A percentile compares a stretch with the other conserved stretches of the same genome.
Conservation (phyloP, 495 filamentous ascomycete genomes). For the Darksidea phi region DNA sequence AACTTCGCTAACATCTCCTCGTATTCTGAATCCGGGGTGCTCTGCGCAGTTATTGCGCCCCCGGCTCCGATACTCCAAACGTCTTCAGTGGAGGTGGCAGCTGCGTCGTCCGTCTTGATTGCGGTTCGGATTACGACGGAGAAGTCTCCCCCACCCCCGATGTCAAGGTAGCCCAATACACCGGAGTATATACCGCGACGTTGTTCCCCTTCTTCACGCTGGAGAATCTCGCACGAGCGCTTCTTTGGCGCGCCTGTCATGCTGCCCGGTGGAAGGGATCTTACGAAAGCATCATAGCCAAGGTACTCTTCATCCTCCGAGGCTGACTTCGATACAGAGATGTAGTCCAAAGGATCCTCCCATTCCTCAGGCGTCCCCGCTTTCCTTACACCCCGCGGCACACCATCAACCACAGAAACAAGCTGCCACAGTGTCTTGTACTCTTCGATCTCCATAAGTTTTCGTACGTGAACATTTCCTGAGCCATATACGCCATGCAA, state of each 20-base stretch:
- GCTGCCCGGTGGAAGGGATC: constrained; percentile 77
- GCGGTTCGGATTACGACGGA: constrained; percentile 81
- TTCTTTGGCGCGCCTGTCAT: constrained; percentile 98
- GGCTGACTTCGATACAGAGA: constrained; percentile 13
- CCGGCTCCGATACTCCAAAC: constrained; percentile 87
- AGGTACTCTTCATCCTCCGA: constrained; percentile 1
- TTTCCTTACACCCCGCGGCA: constrained; percentile 44
- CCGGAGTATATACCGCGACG: constrained; percentile 83
- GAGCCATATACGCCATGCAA: constrained; percentile 75
- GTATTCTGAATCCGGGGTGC: constrained; percentile 73
- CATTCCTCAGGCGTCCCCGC: constrained; percentile 43
- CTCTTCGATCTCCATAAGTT: constrained; percentile 83
- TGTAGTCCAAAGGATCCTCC: constrained; percentile 36
- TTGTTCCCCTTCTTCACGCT: constrained; percentile 60
- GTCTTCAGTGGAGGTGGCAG: constrained; percentile 40
- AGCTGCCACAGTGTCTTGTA: constrained; percentile 87
- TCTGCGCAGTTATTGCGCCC: constrained; percentile 81
- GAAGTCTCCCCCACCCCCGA: constrained; percentile 81
- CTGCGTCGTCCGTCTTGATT: constrained; percentile 57
- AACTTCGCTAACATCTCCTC: constrained; percentile 90
- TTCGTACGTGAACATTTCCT: constrained; percentile 61
- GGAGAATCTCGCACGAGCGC: constrained; percentile 78
- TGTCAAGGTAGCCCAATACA: constrained; percentile 83
- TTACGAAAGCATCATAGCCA: constrained; percentile 74
- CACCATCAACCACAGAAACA: constrained; percentile 79